phyloP scores from a whole-genome alignment of 75 land plant species.

The Cupressus sempervirens region DNA sequence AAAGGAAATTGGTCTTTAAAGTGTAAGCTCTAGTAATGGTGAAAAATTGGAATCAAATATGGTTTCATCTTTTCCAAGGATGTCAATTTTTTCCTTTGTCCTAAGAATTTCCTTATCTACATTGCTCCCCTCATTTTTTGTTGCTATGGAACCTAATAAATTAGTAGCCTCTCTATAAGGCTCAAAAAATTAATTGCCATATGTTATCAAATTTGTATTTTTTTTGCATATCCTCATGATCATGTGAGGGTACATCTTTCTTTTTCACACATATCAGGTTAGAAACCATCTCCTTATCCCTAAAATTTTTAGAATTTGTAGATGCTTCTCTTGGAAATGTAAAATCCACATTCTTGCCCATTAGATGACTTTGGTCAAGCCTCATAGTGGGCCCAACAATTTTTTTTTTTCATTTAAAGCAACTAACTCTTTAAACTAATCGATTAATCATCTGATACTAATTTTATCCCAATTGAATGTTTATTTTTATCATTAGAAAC shows the following conservation, averaged over 20 bases:
- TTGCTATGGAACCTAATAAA: slow-evolving; percentile 32
- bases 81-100: background rate
- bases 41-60: slow-evolving; percentile 16
- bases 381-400: too few species aligned
- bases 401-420: too few species aligned
- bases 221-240: background rate
- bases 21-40: slow-evolving; percentile 51
- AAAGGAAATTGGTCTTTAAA: slow-evolving; percentile 29
- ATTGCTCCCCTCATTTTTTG: background rate
- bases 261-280: background rate
- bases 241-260: background rate
- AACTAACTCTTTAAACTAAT: too few species aligned
- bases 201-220: background rate
- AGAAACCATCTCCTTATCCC: background rate
- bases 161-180: slow-evolving; percentile 34
- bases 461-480: too few species aligned
- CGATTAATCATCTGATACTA: too few species aligned
- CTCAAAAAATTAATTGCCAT: background rate
- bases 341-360: slow-evolving; percentile 2
- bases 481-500: too few species aligned
- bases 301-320: background rate
- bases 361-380: too few species aligned
- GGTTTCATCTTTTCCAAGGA: slow-evolving; percentile 11
- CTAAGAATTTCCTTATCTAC: background rate
- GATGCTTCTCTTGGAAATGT: background rate